Base-by-base conservation (phyloP, 176 grass and related monocot genomes). In the Oryza coarctata region DNA sequence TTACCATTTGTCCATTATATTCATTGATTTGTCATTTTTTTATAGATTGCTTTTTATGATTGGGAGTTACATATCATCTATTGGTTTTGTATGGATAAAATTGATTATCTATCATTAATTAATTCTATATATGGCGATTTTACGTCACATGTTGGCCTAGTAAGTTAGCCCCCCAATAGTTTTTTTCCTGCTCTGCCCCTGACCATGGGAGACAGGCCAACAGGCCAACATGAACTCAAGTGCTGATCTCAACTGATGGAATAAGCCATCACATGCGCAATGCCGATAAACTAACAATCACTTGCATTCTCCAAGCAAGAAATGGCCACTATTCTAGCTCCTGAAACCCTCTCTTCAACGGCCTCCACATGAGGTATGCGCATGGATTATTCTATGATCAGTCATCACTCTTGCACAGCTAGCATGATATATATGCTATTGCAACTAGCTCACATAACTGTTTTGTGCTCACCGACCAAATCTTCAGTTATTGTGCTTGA, bases 181-280 rank as follows among this genome's bases (percentile, higher is more conserved):
- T n/a, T n/a, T n/a, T n/a, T n/a, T n/a, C n/a, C n/a, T n/a, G n/a
- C n/a, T n/a, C n/a, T n/a, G n/a, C n/a, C n/a, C n/a, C n/a, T n/a
- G n/a, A n/a, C n/a, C n/a, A n/a, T 74, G 12, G 87, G 83, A 57
- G 74, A 86, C 88, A 82, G 69, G 70, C 39, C 87, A n/a, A n/a
- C n/a, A n/a, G n/a, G n/a, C n/a, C n/a, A n/a, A 89, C 87, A 85
- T 80, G 82, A 89, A 31, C 63, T 73, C 70, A 73, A 85, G 41
- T 25, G 26, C 40, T 71, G 65, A 70, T 29, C 85, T 68, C 27
- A 70, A 58, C 33, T 63, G 28, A 86, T 71, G 31, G 75, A 60
- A 67, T 80, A 85, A 85, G 73, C 68, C 74, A 38, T 78, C 80
- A 88, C 66, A 88, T 88, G 67, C 5, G 27, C 68, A 88, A 83